A percentile compares a stretch with the other conserved stretches of the same genome.
Evolutionary conservation across 2,329 filamentous ascomycete genomes (phyloP).

Genomic region (Diplocarpon mali): DNA sequence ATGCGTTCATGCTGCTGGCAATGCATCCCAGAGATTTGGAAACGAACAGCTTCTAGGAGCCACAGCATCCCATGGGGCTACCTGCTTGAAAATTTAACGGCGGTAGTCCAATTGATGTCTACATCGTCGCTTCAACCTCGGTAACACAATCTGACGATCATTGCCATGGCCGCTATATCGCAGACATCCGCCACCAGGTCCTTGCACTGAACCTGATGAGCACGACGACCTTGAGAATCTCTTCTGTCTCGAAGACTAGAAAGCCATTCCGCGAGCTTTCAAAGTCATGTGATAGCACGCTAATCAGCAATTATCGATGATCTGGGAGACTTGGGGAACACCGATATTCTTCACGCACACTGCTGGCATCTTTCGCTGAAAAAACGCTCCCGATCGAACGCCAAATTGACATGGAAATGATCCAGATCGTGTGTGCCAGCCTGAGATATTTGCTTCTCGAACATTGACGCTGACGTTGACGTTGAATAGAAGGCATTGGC

Average conservation of each 20-base stretch:
- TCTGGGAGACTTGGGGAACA: too few relatives aligned
- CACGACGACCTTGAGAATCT: too few relatives aligned
- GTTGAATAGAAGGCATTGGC: background rate
- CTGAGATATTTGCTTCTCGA: background rate
- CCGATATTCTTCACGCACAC: too few relatives aligned
- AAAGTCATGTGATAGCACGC: too few relatives aligned
- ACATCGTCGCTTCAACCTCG: background rate
- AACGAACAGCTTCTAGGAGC: background rate
- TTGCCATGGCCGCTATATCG: background rate
- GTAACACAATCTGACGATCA: background rate
- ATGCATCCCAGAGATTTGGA: background rate
- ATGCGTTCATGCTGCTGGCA: background rate
- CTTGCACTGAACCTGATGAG: background rate
- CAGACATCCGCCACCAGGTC: background rate
- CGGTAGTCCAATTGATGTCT: background rate
- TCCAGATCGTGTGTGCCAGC: background rate
- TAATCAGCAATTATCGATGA: too few relatives aligned
- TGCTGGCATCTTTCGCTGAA: too few relatives aligned
- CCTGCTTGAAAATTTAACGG: too few relatives aligned
- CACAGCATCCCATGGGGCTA: too few relatives aligned
- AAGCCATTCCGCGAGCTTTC: background rate
- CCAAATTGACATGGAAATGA: background rate
- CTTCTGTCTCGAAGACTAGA: too few relatives aligned
- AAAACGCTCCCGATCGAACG: too few relatives aligned
- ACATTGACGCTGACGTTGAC: background rate